Base-by-base conservation (phyloP, 192 early-diverging fungal species). In the Helicostylum pulchrum region DNA sequence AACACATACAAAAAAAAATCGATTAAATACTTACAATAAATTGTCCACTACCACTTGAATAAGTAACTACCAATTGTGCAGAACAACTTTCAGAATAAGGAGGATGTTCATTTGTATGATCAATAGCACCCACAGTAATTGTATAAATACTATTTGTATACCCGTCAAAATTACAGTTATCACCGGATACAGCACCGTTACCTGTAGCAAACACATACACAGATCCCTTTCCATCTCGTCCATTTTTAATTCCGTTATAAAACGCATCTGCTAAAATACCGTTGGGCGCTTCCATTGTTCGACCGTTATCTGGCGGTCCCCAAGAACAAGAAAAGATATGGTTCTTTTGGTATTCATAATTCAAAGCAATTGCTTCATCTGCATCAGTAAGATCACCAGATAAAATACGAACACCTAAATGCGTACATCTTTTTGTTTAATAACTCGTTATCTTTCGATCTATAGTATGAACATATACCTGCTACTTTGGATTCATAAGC, bases 121-220 rank as follows among this genome's bases (percentile, higher is more conserved):
- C 90, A 45, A 98, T 81, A 12, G 96, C 92, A 7, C 92, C 90
- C 44, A 98, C 88, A 26, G 92, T 94, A 39, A 98, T 88, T 1
- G 96, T 97, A 71, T 94, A 98, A 31, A 97, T 92, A 69, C 88
- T 91, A 70, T 98, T 98, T 7, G 94, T 94, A 73, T 96, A 97
- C 10, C 95, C 94, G 72, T 98, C 96, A 78, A 85, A 94, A 70
- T 98, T 98, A 71, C 96, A 98, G 72, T 98, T 92, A 64, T 98
- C 96, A 32, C 78, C 78, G 12, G 62, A 66, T 0, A 68, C 66
- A 0, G 87, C 94, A 5, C 96, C 96, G 65, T 98, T 98, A 21
- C 96, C 96, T 0, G 91, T 88, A 19, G 95, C 96, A 80, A 97
- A 98, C 2, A 98, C 92, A 66, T 80, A 98, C 11, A 98, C 78